Evolutionary conservation across 306 rosid species (phyloP).

Genomic region (Rosa multiflora): DNA sequence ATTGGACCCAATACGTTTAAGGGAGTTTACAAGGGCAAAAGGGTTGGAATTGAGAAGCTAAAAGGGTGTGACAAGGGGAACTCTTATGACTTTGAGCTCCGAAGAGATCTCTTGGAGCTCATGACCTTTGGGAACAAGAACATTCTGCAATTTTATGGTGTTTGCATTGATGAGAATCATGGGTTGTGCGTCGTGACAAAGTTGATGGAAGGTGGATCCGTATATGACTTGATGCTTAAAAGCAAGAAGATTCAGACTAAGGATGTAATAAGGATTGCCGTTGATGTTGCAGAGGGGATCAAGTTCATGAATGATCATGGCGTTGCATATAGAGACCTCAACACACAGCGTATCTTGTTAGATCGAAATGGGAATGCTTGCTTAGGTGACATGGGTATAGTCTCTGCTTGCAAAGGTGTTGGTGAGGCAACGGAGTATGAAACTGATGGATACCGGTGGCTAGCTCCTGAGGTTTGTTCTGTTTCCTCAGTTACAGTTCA

Average conservation of each 20-base stretch:
- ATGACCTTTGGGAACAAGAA: slow-evolving; percentile 92
- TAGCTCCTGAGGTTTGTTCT: slow-evolving; percentile 92
- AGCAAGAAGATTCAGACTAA: slow-evolving; percentile 74
- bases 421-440: slow-evolving; percentile 91
- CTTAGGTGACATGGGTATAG: slow-evolving; percentile 87
- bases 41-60: slow-evolving; percentile 87
- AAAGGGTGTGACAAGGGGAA: slow-evolving; percentile 95
- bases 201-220: slow-evolving; percentile 86
- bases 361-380: slow-evolving; percentile 88
- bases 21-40: slow-evolving; percentile 82
- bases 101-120: slow-evolving; percentile 70
- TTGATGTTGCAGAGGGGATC: slow-evolving; percentile 87
- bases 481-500: slow-evolving; percentile 25
- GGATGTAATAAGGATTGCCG: slow-evolving; percentile 73
- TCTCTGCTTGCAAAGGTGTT: slow-evolving; percentile 75
- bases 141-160: slow-evolving; percentile 71
- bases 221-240: slow-evolving; percentile 69
- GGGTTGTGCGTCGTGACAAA: slow-evolving; percentile 88
- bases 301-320: slow-evolving; percentile 88
- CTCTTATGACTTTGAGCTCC: slow-evolving; percentile 77
- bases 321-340: slow-evolving; percentile 81
- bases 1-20: slow-evolving; percentile 72
- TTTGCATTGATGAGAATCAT: slow-evolving; percentile 82
- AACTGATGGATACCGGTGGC: slow-evolving; percentile 95
- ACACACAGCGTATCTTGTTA: slow-evolving; percentile 73